Base-by-base conservation (phyloP, 2,329 filamentous ascomycete species). In the Cadophora gregata region DNA sequence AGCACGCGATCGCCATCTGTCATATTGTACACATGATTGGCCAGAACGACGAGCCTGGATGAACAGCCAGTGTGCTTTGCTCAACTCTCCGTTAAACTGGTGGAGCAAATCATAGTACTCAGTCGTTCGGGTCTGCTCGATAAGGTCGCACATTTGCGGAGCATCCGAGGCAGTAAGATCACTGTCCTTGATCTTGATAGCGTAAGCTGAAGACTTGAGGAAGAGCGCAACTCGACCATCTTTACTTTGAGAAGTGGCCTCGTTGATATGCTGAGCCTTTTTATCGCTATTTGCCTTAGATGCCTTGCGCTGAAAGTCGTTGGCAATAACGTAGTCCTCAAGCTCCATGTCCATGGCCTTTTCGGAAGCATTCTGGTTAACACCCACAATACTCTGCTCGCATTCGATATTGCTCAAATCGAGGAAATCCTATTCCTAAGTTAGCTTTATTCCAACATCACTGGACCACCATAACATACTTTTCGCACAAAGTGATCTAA, bases 331-430 rank as follows among this genome's bases (percentile, higher is more conserved):
- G 53, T 85, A 81, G 64, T 86, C 82, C 4, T 83, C 83, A 0
- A 88, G 76, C 70, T 88, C 85, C 0, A 83, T 77, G 70, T 89
- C 89, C 0, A 85, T 76, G 1, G 80, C 80, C 31, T 79, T 78
- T 67, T 90, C 86, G 0, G 79, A 80, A 0, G 81, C 74, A 6
- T 80, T 78, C 1, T 85, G 78, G 0, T 76, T 69, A 1, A 86
- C 74, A 0, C 82, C 77, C 21, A 80, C 68, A 4, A 86, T 75
- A 25, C 80, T 75, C 33, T 85, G 81, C 1, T 76, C 73, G 50
- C 77, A 81, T 0, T 77, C 71, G 19, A 88, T 83, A 31, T 83
- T 79, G 4, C 77, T 77, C 58, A 82, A 78, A 21, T 81, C 75
- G 0, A 81, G 79, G 7, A 77, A 68, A 63, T 85, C 84, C 71